Base-by-base conservation (phyloP, 1,284 basidiomycete genomes). In the Ustilago hordei region DNA sequence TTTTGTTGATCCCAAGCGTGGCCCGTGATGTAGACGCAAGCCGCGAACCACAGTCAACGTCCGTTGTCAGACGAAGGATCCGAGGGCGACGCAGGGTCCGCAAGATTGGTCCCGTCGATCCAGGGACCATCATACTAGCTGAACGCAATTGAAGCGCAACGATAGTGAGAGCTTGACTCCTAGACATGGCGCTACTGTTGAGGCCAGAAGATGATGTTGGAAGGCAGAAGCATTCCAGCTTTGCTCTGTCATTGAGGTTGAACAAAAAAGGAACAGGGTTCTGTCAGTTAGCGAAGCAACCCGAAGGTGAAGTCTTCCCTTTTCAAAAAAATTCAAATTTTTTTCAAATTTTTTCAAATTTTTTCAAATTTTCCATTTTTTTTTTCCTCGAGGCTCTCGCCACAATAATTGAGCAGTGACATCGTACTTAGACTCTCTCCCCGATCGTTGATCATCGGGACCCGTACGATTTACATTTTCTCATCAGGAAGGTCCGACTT, bases 11-110 rank as follows among this genome's bases (percentile, higher is more conserved):
- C 2, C 58, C 54, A 6, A 73, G 58, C 1, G 53, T 55, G 35
- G 57, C 60, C 32, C 58, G 60, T 12, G 70, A 67, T 5, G 70
- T 67, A 8, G 70, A 73, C 15, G 65, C 70, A 43, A 61, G 54
- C 23, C 70, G 64, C 39, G 53, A 59, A 11, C 38, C 52, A 19
- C 45, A 35, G 5, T 55, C 39, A 5, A 28, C 38, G 19, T 52
- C 56, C 28, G 45, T 23, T 12, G 34, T 23, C 9, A 36, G 43
- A 43, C 55, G 57, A 32, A 12, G 19, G 9, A 45, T 34, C 15
- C 31, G 63, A 11, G 60, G 32, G 0, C n/a, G 28, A 43, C 28
- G 36, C 15, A 68, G 19, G 11, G 64, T 23, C n/a, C 57, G 64
- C 65, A 61, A 61, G 35, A 60, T 17, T 31, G 61, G 35, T 45